Base-by-base conservation (phyloP, 2,329 filamentous ascomycete species). In the Calcarisporium arbuscula region DNA sequence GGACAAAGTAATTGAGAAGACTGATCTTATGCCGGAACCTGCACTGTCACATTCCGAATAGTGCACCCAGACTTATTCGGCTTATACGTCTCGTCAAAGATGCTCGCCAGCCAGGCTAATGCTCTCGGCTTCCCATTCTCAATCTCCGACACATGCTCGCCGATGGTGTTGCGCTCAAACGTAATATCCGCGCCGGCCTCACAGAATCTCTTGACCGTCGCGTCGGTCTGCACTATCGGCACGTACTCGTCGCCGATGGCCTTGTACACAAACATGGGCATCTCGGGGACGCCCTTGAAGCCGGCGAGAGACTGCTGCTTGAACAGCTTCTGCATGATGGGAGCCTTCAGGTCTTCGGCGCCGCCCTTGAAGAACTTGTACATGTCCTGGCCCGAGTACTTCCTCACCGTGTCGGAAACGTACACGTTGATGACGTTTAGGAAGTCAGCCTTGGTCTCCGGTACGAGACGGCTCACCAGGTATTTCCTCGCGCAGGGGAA, bases 261-360 rank as follows among this genome's bases (percentile, higher is more conserved):
- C 40, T 74, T 73, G 49, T 74, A 73, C 4, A 69, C 47, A 39
- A 68, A 67, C 6, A 73, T 34, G 0, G 70, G 70, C 47, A 71
- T 67, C 9, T 52, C 40, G 0, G 69, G 70, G 0, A 59, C 48
- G 2, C 61, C 62, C 32, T 65, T 58, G 19, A 49, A 38, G 2
- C 58, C 56, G 19, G 53, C 42, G 10, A 51, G 43, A 30, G 50
- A 53, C 22, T 60, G 50, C 5, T 44, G 32, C 14, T 55, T 42
- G 16, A 58, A 53, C 5, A 56, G 41, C 0, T 43, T 34, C 15
- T 44, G 40, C 4, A 41, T 32, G 5, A 32, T 49, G 3, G 35
- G 45, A 10, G n/a, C 43, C 14, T 47, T 38, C 2, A 61, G 14
- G 15, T 57, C 55, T 3, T 32, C 30, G 6, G 31, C 34, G 1